Percentiles rank a stretch among this genome's conserved stretches.
phyloP scores from a whole-genome alignment of 2,329 filamentous ascomycete species.

The Scedosporium apiospermum region DNA sequence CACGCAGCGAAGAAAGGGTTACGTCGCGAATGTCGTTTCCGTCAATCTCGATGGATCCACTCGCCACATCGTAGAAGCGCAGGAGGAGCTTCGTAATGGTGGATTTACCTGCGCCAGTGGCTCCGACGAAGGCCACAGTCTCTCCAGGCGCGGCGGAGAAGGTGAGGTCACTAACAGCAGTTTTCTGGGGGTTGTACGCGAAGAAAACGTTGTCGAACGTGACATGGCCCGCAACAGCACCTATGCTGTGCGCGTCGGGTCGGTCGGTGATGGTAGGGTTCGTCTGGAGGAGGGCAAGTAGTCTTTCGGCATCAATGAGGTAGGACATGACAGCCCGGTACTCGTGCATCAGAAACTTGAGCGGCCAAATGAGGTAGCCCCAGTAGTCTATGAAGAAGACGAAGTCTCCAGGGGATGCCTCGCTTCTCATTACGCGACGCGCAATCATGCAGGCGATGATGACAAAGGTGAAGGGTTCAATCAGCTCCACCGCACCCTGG shows the following conservation, averaged over 20 bases:
- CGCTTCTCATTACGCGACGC: conserved; percentile 13
- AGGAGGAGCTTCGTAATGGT: conserved; percentile 52
- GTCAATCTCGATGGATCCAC: conserved; percentile 46
- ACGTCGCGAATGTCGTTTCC: conserved; percentile 51
- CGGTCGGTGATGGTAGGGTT: too few relatives aligned
- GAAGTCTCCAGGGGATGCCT: conserved; percentile 43
- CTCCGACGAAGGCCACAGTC: conserved; percentile 51
- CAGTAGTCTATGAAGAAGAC: conserved; percentile 54
- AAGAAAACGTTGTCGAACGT: too few relatives aligned
- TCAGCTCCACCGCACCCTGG: too few relatives aligned
- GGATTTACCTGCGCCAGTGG: conserved; percentile 54
- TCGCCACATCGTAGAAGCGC: conserved; percentile 49
- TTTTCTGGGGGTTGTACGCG: conserved; percentile 20
- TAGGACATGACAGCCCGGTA: conserved; percentile 9
- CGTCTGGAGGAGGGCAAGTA: too few relatives aligned
- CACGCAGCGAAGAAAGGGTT: conserved; percentile 45
- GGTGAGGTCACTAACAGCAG: conserved; percentile 34
- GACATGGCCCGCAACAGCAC: too few relatives aligned
- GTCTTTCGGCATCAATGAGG: too few relatives aligned
- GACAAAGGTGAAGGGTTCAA: too few relatives aligned
- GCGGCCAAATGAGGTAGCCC: conserved; percentile 27
- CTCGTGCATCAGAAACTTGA: conserved; percentile 17
- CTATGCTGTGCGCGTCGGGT: too few relatives aligned
- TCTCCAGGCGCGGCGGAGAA: conserved; percentile 41
- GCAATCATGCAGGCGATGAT: too few relatives aligned